phyloP scores from a whole-genome alignment of 805 yeast species.

The Vanderwaltozyma tropicalis region DNA sequence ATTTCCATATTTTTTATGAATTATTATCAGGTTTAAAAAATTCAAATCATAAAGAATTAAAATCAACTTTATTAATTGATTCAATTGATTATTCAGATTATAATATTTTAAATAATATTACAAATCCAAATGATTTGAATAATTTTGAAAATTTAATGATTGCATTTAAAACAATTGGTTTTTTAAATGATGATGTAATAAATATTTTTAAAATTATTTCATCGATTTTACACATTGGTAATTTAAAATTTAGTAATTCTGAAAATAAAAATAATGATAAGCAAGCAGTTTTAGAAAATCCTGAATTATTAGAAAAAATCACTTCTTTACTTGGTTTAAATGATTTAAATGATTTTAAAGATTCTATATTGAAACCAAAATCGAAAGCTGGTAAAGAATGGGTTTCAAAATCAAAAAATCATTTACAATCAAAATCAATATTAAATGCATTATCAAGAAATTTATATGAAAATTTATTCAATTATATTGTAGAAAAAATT shows the following conservation, averaged over 20 bases:
- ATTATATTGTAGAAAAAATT: constrained; percentile 62
- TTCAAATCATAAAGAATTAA: constrained; percentile 23
- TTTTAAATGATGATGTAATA: constrained; percentile 42
- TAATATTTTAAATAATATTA: constrained; percentile 45
- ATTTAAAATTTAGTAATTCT: constrained; percentile 49
- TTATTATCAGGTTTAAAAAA: constrained; percentile 54
- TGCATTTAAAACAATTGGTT: constrained; percentile 69
- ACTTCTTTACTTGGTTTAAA: constrained; percentile 56
- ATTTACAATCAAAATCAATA: constrained; percentile 69
- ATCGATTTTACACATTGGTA: constrained; percentile 74
- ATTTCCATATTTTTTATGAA: constrained; percentile 90
- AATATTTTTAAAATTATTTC: constrained; percentile 61
- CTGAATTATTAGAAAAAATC: constrained; percentile 29
- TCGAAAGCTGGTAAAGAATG: constrained; percentile 87
- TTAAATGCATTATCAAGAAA: constrained; percentile 84
- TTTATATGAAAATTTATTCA: constrained; percentile 75
- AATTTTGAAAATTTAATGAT: constrained; percentile 54
- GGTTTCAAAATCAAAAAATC: constrained; percentile 68
- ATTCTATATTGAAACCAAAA: constrained; percentile 61
- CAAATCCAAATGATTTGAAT: constrained; percentile 37
- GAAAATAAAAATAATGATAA: constrained; percentile 41
- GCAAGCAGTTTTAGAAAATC: constrained; percentile 56
- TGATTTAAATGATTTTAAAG: constrained; percentile 39
- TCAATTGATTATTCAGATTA: constrained; percentile 1
- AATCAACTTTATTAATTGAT: background rate